These are phyloP conservation scores for Sabuloglossum arenarium DNA, from an alignment of 495 filamentous ascomycete species.

Conservation along the genomic window DNA sequence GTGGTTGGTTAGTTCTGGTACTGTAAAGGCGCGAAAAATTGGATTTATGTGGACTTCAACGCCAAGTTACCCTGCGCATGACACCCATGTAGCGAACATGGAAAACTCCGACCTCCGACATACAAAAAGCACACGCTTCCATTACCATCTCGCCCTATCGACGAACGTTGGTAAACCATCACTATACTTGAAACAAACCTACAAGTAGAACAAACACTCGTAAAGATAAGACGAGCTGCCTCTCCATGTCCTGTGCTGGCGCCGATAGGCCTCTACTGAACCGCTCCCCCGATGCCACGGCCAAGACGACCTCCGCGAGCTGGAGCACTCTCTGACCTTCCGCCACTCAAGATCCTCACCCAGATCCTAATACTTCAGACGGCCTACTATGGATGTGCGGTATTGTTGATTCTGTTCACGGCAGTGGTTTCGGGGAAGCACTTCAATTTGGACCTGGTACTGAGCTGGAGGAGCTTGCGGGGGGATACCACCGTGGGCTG, in stretches of 20 bases:
- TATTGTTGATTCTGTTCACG: constrained; percentile 71
- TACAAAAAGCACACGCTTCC: neutral
- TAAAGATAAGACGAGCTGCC: neutral
- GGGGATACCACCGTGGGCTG: constrained; percentile 87
- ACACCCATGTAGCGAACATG: neutral
- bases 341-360: constrained; percentile 62
- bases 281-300: constrained; percentile 34
- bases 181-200: neutral
- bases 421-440: constrained; percentile 56
- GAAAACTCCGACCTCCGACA: neutral
- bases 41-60: neutral
- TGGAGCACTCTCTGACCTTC: constrained; percentile 60
- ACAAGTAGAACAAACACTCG: neutral
- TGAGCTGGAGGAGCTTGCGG: constrained; percentile 62
- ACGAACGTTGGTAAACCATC: neutral
- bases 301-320: constrained; percentile 58
- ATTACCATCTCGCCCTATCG: neutral
- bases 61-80: neutral
- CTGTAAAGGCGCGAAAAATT: no score
- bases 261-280: neutral
- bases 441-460: constrained; percentile 49
- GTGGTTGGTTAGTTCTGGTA: no score
- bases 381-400: constrained; percentile 58
- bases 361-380: constrained; percentile 77
- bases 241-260: neutral